phyloP scores from a whole-genome alignment of 176 grass and related monocot genomes.

The Areca catechu region DNA sequence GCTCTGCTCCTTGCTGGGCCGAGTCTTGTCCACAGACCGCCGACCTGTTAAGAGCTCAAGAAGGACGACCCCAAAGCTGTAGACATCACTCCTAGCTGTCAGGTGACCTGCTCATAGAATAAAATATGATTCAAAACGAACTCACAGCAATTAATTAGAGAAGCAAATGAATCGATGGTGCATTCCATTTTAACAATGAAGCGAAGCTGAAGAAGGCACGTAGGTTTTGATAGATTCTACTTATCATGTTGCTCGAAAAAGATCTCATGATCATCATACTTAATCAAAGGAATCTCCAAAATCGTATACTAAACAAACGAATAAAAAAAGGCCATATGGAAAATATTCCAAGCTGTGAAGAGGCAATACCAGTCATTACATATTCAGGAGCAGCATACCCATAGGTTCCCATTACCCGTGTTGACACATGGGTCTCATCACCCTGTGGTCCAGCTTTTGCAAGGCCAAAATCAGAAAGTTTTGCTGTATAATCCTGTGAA shows the following conservation, averaged over 20 bases:
- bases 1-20: slow-evolving; percentile 89
- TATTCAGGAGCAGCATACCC: slow-evolving; percentile 99
- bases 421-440: slow-evolving; percentile 97
- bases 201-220: too few species aligned
- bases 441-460: slow-evolving; percentile 96
- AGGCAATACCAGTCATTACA: slow-evolving; percentile 86
- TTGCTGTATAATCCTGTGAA: slow-evolving; percentile 84
- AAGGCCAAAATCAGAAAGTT: slow-evolving; percentile 94
- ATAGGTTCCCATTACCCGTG: slow-evolving; percentile 95
- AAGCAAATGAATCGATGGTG: too few species aligned
- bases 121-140: too few species aligned
- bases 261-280: too few species aligned
- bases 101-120: slow-evolving; percentile 54
- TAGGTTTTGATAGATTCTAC: too few species aligned
- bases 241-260: too few species aligned
- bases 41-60: slow-evolving; percentile 85
- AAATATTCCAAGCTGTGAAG: slow-evolving; percentile 3
- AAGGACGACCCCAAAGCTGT: slow-evolving; percentile 91
- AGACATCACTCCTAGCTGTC: slow-evolving; percentile 91
- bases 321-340: not conserved
- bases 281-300: too few species aligned
- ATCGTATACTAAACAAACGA: not conserved
- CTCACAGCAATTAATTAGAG: too few species aligned
- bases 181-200: too few species aligned
- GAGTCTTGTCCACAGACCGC: slow-evolving; percentile 84